These are phyloP conservation scores for Gryganskiella cystojenkinii DNA, from an alignment of 192 early-diverging fungal species.

Conservation along the genomic window DNA sequence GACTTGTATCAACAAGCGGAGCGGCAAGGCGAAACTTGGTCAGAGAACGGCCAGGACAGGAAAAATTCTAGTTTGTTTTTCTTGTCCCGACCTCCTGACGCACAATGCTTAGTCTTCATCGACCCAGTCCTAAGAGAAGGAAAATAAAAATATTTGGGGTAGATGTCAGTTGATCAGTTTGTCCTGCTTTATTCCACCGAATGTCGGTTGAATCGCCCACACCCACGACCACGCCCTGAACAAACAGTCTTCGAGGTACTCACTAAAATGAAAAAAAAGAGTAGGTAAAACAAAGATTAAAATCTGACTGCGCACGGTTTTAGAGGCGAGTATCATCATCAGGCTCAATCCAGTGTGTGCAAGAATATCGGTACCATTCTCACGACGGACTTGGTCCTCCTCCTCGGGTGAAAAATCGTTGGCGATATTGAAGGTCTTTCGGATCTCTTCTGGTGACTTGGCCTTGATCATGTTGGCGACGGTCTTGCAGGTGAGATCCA, in stretches of 20 bases:
- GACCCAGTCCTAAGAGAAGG: conserved; percentile 19
- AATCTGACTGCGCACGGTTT: too few relatives aligned
- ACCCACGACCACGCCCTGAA: too few relatives aligned
- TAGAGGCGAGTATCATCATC: too few relatives aligned
- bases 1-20: too few relatives aligned
- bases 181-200: too few relatives aligned
- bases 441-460: conserved; percentile 93
- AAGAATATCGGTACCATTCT: conserved; percentile 65
- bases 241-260: too few relatives aligned
- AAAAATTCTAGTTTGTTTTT: not conserved
- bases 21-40: too few relatives aligned
- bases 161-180: too few relatives aligned
- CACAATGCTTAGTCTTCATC: conserved; percentile 5
- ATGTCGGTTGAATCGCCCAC: too few relatives aligned
- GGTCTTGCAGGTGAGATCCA: conserved; percentile 98
- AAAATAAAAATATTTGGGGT: not conserved
- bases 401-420: conserved; percentile 98
- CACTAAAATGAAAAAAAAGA: too few relatives aligned
- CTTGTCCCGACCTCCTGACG: not conserved
- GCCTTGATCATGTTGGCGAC: conserved; percentile 97
- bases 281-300: too few relatives aligned
- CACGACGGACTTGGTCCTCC: conserved; percentile 88
- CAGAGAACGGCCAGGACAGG: not conserved
- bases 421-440: conserved; percentile 95
- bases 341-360: not conserved